phyloP scores from a whole-genome alignment of 2,329 filamentous ascomycete genomes.

The Fusarium denticulatum region DNA sequence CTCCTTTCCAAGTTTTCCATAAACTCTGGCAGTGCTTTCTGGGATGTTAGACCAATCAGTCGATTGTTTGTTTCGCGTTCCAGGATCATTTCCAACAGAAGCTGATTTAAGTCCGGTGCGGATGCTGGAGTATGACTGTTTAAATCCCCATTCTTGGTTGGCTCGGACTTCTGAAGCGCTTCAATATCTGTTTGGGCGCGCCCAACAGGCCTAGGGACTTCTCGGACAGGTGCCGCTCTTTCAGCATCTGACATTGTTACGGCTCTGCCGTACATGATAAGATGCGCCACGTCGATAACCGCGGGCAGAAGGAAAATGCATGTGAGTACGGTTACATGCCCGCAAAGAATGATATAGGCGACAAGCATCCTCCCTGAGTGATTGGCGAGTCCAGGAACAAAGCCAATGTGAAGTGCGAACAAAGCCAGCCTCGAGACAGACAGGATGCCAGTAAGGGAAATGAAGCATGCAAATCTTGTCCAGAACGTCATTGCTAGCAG shows the following conservation, averaged over 20 bases:
- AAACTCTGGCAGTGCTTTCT: not conserved
- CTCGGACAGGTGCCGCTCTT: not conserved
- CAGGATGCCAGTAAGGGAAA: not conserved
- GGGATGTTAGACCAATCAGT: fast-evolving
- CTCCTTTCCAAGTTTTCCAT: not conserved
- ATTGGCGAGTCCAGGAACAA: not conserved
- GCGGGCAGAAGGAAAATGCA: slow-evolving; percentile 2
- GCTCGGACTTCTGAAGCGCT: not conserved
- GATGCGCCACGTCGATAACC: not conserved
- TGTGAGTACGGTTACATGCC: not conserved
- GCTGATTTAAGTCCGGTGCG: fast-evolving
- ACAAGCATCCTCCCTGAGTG: slow-evolving; percentile 12
- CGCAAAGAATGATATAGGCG: slow-evolving; percentile 3
- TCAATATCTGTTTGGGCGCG: not conserved
- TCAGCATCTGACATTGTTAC: not conserved
- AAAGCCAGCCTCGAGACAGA: not conserved
- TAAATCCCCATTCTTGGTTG: fast-evolving
- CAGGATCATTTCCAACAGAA: not conserved
- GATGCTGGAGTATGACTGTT: fast-evolving
- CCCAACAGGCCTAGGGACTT: fast-evolving
- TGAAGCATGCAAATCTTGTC: not conserved
- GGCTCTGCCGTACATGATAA: not conserved
- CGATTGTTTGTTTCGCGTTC: not conserved
- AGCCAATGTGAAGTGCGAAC: slow-evolving; percentile 2
- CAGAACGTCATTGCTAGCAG: not conserved